A percentile compares a stretch with the other conserved stretches of the same genome.
Conservation (phyloP, 1,139 yeast species). For the Ogataea hybrid region DNA sequence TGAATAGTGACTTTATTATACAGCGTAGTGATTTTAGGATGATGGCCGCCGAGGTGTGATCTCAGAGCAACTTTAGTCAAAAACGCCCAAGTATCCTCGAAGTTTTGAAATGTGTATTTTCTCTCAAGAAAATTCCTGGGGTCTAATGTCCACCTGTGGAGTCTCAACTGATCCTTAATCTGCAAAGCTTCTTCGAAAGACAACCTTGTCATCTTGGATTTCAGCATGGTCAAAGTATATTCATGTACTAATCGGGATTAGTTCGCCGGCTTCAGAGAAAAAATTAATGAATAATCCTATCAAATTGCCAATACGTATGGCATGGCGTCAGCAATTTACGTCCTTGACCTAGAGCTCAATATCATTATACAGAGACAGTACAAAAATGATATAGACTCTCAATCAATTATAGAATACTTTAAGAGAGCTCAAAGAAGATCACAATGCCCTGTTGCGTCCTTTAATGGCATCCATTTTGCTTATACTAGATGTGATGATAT, state of each 20-base stretch:
- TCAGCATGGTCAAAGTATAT: too few relatives aligned
- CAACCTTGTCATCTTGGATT: conserved; percentile 26
- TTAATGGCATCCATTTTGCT: conserved; percentile 53
- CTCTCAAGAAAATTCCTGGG: conserved; percentile 25
- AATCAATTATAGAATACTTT: conserved; percentile 39
- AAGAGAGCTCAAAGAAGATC: conserved; percentile 28
- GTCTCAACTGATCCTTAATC: neutral
- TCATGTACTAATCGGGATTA: too few relatives aligned
- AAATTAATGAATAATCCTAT: too few relatives aligned
- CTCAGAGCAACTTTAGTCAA: conserved; percentile 59
- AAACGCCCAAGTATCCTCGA: conserved; percentile 65
- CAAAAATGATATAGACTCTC: conserved; percentile 50
- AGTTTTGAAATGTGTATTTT: conserved; percentile 46
- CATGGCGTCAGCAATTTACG: conserved; percentile 57
- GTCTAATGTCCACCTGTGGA: neutral
- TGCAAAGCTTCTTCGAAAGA: conserved; percentile 12
- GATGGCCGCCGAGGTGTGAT: conserved; percentile 65
- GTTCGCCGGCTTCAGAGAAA: too few relatives aligned
- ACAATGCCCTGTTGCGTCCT: conserved; percentile 43
- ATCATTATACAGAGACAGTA: conserved; percentile 59
- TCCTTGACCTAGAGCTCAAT: conserved; percentile 59
- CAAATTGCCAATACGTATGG: too few relatives aligned
- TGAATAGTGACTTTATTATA: conserved; percentile 59
- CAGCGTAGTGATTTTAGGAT: conserved; percentile 64
- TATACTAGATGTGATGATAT: conserved; percentile 57